These are phyloP conservation scores for Helichrysum umbraculigerum DNA, from an alignment of 129 eudicot species.

Conservation along the genomic window DNA sequence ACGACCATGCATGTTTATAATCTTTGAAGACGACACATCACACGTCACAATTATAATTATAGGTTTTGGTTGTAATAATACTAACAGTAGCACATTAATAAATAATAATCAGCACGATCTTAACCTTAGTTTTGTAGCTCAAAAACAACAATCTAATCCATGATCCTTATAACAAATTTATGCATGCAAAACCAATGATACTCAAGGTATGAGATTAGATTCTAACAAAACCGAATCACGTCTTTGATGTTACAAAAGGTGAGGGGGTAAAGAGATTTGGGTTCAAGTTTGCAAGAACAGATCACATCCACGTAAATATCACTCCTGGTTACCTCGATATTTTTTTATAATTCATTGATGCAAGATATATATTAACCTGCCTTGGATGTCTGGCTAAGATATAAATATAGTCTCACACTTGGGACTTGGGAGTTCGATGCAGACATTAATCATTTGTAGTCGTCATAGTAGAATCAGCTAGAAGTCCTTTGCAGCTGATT, in stretches of 20 bases:
- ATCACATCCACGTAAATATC: background rate
- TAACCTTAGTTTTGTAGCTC: too few species aligned
- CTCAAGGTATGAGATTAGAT: background rate
- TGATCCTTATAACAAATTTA: too few species aligned
- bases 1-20: too few species aligned
- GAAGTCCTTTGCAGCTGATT: slow-evolving; percentile 36
- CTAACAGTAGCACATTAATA: too few species aligned
- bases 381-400: slow-evolving; percentile 7
- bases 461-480: slow-evolving; percentile 17
- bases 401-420: background rate
- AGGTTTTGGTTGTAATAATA: too few species aligned
- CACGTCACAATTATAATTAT: too few species aligned
- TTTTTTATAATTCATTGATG: too few species aligned
- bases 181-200: background rate
- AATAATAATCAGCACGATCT: too few species aligned
- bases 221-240: background rate
- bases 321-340: slow-evolving; percentile 1
- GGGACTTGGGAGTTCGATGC: background rate
- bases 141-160: background rate
- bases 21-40: too few species aligned
- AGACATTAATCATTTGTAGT: background rate
- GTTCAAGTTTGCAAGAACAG: slow-evolving; percentile 10
- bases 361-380: slow-evolving; percentile 9
- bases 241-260: slow-evolving; percentile 17
- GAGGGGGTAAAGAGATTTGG: slow-evolving; percentile 1